Base-by-base conservation (phyloP, 345 rosid genomes). In the Draba incana region DNA sequence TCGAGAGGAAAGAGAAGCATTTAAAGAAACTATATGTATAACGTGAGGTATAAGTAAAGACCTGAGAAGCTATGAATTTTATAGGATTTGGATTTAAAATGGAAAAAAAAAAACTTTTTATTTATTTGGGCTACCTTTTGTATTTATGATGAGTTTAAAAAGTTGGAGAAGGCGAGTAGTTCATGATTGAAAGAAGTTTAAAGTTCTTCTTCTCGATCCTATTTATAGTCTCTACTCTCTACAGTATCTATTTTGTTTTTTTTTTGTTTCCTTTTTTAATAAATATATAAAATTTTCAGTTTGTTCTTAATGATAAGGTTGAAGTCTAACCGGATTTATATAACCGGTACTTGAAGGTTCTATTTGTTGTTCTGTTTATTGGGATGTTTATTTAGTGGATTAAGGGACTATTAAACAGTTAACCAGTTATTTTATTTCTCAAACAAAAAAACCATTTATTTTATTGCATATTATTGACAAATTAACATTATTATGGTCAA, bases 1-100 rank as follows among this genome's bases (percentile, higher is more conserved):
- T 61, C 37, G 75, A 44, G 62, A 62, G 15, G 46, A 57, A 48
- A 74, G 72, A 74, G 27, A 60, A 35, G 63, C 72, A 61, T 68
- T 61, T 67, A 74, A 46, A 67, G 68, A 60, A 43, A 41, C 51
- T 65, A 12, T 62, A 58, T 74, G 25, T 37, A 69, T 69, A 69
- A 50, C 79, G 79, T 75, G 70, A 63, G 70, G 43, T 57, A 49
- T 69, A 75, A 75, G 75, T 62, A 75, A 68, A n/a, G 47, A 62
- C 62, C 59, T 48, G 59, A 75, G 64, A 75, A 62, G 74, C 74
- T 75, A 46, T 41, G 59, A 62, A 57, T 45, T 74, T 74, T 46
- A 44, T 60, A 66, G 77, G 74, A 75, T 75, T 68, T 61, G 69
- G 78, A 23, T 68, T 75, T 52, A n/a, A 28, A 68, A 68, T 13